These are phyloP conservation scores for Hanseniaspora guilliermondii DNA, from an alignment of 805 yeast genomes.

Conservation along the genomic window DNA sequence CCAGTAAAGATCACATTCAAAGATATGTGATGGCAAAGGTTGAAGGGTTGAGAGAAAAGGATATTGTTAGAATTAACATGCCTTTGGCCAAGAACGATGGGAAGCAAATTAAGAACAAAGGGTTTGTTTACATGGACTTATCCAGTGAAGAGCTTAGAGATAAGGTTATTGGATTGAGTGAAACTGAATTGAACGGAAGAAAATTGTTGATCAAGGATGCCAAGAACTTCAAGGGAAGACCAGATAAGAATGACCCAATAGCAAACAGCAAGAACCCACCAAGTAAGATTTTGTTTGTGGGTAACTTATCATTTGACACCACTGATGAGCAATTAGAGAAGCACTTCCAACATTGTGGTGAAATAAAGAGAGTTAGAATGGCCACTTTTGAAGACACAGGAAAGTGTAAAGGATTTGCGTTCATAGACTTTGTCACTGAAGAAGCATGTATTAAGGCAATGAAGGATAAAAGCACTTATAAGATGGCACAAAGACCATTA, in stretches of 20 bases:
- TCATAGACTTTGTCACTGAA: slow-evolving; percentile 71
- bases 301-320: slow-evolving; percentile 86
- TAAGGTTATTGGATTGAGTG: slow-evolving; percentile 56
- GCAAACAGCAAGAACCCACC: slow-evolving; percentile 68
- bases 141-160: slow-evolving; percentile 45
- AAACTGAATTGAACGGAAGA: slow-evolving; percentile 66
- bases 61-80: slow-evolving; percentile 63
- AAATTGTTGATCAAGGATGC: slow-evolving; percentile 75
- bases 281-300: slow-evolving; percentile 77
- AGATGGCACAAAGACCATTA: slow-evolving; percentile 58
- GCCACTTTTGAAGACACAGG: slow-evolving; percentile 97
- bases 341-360: slow-evolving; percentile 87
- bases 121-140: slow-evolving; percentile 88
- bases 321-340: slow-evolving; percentile 64
- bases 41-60: slow-evolving; percentile 37
- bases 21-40: slow-evolving; percentile 56
- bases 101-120: slow-evolving; percentile 47
- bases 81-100: slow-evolving; percentile 53
- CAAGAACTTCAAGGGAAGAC: slow-evolving; percentile 76
- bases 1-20: slow-evolving; percentile 59
- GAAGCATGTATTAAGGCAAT: slow-evolving; percentile 76
- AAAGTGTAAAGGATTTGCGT: slow-evolving; percentile 93
- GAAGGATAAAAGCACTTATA: slow-evolving; percentile 53
- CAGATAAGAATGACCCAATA: slow-evolving; percentile 40
- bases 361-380: slow-evolving; percentile 73